These are phyloP conservation scores for Alloteropsis semialata DNA, from an alignment of 176 grass and related monocot species.

Conservation along the genomic window DNA sequence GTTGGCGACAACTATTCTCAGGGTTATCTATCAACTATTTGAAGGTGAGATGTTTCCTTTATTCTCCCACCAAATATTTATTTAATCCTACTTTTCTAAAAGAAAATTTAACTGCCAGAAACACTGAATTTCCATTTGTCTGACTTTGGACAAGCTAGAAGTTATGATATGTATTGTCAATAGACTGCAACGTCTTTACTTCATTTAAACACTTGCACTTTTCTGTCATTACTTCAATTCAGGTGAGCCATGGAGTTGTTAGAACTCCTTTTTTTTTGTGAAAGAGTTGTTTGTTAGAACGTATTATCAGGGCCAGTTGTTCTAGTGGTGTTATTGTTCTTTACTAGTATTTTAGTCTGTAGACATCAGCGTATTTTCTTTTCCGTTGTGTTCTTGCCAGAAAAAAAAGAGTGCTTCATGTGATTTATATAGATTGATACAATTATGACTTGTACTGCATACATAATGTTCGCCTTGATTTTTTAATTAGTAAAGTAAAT, in stretches of 20 bases:
- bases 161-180: neutral
- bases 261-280: too few species aligned
- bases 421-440: neutral
- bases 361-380: neutral
- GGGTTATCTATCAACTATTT: slow-evolving; percentile 97
- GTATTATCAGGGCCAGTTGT: neutral
- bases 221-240: slow-evolving; percentile 2
- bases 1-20: slow-evolving; percentile 89
- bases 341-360: neutral
- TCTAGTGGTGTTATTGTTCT: neutral
- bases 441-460: neutral
- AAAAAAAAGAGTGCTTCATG: neutral
- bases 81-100: slow-evolving; percentile 5
- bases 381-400: neutral
- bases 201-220: neutral
- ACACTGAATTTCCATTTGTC: slow-evolving; percentile 19
- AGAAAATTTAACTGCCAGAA: neutral
- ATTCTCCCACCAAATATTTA: neutral
- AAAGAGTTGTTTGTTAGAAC: too few species aligned
- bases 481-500: neutral
- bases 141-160: slow-evolving; percentile 3
- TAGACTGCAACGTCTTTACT: neutral
- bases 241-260: neutral
- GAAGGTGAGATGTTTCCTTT: slow-evolving; percentile 50
- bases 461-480: neutral